Percentiles rank a stretch among this genome's conserved stretches.
Evolutionary conservation across 164 flowering plant species (phyloP).

Genomic region (Euptelea pleiosperma): DNA sequence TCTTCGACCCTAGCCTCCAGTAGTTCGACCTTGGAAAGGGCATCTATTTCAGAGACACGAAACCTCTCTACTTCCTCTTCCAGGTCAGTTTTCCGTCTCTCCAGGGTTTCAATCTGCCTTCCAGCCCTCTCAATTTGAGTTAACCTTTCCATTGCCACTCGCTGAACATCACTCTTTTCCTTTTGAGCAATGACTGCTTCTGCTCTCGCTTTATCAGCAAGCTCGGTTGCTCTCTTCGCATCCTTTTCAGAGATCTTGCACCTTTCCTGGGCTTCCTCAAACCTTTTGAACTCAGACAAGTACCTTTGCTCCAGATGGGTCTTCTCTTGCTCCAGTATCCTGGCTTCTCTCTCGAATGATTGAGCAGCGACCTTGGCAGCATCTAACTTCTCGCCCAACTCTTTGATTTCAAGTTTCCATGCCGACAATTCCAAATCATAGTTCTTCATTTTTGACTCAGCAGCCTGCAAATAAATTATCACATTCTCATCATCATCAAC

Average conservation of each 20-base stretch:
- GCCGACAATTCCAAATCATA: conserved; percentile 55
- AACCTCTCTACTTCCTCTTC: conserved; percentile 41
- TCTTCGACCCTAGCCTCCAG: conserved; percentile 73
- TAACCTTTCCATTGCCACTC: conserved; percentile 69
- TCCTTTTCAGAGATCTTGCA: conserved; percentile 72
- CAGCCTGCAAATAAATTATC: conserved; percentile 54
- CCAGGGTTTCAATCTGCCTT: conserved; percentile 61
- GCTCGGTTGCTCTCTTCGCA: conserved; percentile 62
- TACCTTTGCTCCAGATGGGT: conserved; percentile 64
- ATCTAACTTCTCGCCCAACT: conserved; percentile 55
- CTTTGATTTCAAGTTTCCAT: conserved; percentile 53
- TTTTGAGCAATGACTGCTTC: conserved; percentile 61
- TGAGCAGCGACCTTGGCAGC: conserved; percentile 47
- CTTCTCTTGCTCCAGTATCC: conserved; percentile 66
- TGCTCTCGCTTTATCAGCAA: conserved; percentile 72
- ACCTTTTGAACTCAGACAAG: conserved; percentile 54
- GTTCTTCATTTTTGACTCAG: conserved; percentile 66
- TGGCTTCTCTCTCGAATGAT: conserved; percentile 64
- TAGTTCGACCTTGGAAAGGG: conserved; percentile 45
- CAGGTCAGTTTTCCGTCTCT: conserved; percentile 52
- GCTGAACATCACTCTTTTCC: conserved; percentile 62
- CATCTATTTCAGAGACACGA: conserved; percentile 54
- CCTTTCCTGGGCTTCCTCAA: conserved; percentile 73
- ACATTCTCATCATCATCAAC: too few relatives aligned
- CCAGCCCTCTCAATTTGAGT: conserved; percentile 67